Conservation (phyloP, 139 green algal species). For the Raphidocelis subcapitata region DNA sequence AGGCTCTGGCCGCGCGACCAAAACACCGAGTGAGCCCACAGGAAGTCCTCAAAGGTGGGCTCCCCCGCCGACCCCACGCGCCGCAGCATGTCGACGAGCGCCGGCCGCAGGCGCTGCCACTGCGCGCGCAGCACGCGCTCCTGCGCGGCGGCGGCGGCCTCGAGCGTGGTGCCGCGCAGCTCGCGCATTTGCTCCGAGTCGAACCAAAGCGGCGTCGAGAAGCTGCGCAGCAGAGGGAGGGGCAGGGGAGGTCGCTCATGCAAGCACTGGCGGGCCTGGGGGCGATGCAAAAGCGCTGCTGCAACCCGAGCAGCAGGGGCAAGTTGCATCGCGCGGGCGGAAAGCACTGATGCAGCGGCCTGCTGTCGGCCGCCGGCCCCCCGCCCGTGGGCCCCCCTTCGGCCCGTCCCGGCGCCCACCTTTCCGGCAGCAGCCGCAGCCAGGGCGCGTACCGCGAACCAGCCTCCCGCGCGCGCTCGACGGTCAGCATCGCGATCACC, state of each 20-base stretch:
- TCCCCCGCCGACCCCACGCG: slow-evolving; percentile 16
- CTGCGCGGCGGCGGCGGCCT: slow-evolving; percentile 34
- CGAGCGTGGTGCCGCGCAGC: slow-evolving; percentile 71
- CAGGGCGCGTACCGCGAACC: slow-evolving; percentile 16
- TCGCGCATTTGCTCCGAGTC: slow-evolving; percentile 52
- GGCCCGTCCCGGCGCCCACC: not conserved
- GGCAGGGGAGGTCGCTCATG: too few relatives aligned
- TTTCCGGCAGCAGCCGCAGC: slow-evolving; percentile 17
- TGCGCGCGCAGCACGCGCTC: slow-evolving; percentile 7
- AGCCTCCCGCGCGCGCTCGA: slow-evolving; percentile 40
- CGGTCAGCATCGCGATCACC: slow-evolving; percentile 61
- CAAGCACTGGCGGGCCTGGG: too few relatives aligned
- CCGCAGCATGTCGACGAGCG: slow-evolving; percentile 31
- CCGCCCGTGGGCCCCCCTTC: too few relatives aligned
- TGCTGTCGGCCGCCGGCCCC: too few relatives aligned
- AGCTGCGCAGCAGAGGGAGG: slow-evolving; percentile 33
- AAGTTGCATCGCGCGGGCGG: too few relatives aligned
- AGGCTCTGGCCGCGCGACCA: slow-evolving; percentile 54
- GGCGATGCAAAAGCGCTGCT: too few relatives aligned
- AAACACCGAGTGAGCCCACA: slow-evolving; percentile 67
- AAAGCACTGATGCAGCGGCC: too few relatives aligned
- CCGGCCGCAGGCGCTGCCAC: slow-evolving; percentile 37
- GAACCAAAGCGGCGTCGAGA: slow-evolving; percentile 48
- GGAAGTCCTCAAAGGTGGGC: slow-evolving; percentile 62
- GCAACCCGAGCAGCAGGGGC: too few relatives aligned